A percentile compares a stretch with the other conserved stretches of the same genome.
Evolutionary conservation across 2,329 filamentous ascomycete species (phyloP).

Genomic region (Diplocarpon rosae): DNA sequence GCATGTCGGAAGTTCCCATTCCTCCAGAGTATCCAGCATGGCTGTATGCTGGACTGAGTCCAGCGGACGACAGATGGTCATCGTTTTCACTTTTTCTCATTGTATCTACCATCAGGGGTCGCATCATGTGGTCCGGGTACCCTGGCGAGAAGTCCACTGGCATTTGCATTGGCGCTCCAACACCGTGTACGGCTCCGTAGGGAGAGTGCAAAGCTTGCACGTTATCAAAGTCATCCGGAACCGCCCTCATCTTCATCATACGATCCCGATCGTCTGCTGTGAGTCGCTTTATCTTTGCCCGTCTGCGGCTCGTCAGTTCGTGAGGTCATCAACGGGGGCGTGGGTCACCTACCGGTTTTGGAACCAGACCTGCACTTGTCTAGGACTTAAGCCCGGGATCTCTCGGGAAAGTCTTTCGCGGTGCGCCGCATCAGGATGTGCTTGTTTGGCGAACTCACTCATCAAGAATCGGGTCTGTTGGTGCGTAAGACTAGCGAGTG

Average conservation of each 20-base stretch:
- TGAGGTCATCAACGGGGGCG: not conserved
- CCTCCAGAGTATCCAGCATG: constrained; percentile 51
- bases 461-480: constrained; percentile 96
- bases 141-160: constrained; percentile 31
- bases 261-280: constrained; percentile 59
- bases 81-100: constrained; percentile 51
- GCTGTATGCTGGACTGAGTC: constrained; percentile 56
- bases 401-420: constrained; percentile 77
- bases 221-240: constrained; percentile 61
- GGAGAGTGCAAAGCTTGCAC: constrained; percentile 57
- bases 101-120: constrained; percentile 57
- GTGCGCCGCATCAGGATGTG: constrained; percentile 86
- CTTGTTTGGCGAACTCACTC: constrained; percentile 93
- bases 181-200: constrained; percentile 41
- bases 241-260: constrained; percentile 61
- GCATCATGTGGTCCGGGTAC: constrained; percentile 44
- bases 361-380: constrained; percentile 97
- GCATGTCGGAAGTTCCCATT: constrained; percentile 41
- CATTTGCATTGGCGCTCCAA: constrained; percentile 27
- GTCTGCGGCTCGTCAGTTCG: constrained; percentile 32
- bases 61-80: constrained; percentile 56
- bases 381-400: constrained; percentile 81
- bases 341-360: constrained; percentile 70
- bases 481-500: constrained; percentile 62
- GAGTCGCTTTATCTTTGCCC: constrained; percentile 61